Percentiles rank a stretch among this genome's conserved stretches.
These are phyloP conservation scores for Botrytis galanthina DNA, from an alignment of 2,329 filamentous ascomycete species.

Conservation along the genomic window DNA sequence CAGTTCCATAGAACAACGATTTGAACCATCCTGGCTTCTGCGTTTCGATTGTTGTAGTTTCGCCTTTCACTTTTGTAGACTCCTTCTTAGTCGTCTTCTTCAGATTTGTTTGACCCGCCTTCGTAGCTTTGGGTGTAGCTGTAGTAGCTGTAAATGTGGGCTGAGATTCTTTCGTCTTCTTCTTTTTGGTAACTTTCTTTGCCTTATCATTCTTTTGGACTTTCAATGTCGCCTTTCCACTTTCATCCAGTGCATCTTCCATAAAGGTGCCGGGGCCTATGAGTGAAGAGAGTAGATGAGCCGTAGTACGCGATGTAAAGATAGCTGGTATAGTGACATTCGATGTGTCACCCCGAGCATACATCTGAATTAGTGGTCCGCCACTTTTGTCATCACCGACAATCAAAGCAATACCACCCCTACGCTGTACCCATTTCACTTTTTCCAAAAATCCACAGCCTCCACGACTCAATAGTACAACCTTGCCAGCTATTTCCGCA, in stretches of 20 bases:
- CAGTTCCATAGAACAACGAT: constrained; percentile 43
- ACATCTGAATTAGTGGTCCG: constrained; percentile 92
- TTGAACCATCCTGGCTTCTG: constrained; percentile 46
- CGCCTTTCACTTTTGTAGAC: constrained; percentile 29
- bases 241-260: constrained; percentile 58
- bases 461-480: constrained; percentile 86
- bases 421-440: constrained; percentile 91
- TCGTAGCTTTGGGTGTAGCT: constrained; percentile 33
- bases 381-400: constrained; percentile 92
- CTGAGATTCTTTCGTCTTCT: constrained; percentile 23
- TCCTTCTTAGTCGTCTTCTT: constrained; percentile 36
- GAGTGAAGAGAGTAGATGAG: constrained; percentile 85
- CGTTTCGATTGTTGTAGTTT: constrained; percentile 24
- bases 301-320: constrained; percentile 93
- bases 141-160: constrained; percentile 36
- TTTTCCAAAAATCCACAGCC: constrained; percentile 97
- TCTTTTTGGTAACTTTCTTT: constrained; percentile 35
- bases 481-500: constrained; percentile 89
- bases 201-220: constrained; percentile 45
- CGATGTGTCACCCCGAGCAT: constrained; percentile 92
- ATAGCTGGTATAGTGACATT: constrained; percentile 92
- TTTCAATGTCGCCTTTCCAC: constrained; percentile 55
- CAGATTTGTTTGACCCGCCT: constrained; percentile 34
- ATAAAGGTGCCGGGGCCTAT: constrained; percentile 68
- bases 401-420: constrained; percentile 85